These are phyloP conservation scores for Mycotypha africana DNA, from an alignment of 371 early-diverging fungal species.

Conservation along the genomic window DNA sequence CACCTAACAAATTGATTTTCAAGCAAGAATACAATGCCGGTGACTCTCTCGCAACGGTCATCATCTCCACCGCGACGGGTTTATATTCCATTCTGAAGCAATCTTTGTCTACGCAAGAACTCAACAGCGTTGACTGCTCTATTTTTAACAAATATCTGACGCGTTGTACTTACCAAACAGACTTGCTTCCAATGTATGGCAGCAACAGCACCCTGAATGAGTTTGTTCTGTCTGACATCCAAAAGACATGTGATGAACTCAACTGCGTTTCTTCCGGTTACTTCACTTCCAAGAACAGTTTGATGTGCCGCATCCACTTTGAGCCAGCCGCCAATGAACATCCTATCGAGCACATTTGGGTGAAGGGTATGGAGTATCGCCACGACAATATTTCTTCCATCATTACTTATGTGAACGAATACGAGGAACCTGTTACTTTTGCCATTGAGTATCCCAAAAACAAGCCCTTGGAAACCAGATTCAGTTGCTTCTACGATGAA, in stretches of 20 bases:
- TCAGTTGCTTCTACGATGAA: conserved; percentile 43
- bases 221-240: conserved; percentile 7
- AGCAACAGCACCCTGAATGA: conserved; percentile 16
- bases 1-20: conserved; percentile 40
- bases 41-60: conserved; percentile 18
- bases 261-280: conserved; percentile 14
- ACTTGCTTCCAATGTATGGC: conserved; percentile 25
- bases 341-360: conserved; percentile 13
- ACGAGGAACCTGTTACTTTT: conserved; percentile 27
- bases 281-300: conserved; percentile 29
- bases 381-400: conserved; percentile 12
- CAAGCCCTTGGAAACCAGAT: conserved; percentile 4
- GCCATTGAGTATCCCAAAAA: conserved; percentile 25
- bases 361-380: conserved; percentile 12
- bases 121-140: conserved; percentile 14
- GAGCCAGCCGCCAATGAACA: conserved; percentile 8
- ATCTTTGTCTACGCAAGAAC: conserved; percentile 19
- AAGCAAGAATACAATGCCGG: conserved; percentile 30
- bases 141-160: conserved; percentile 15
- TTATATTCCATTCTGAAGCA: conserved; percentile 14
- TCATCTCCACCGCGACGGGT: conserved; percentile 19
- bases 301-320: conserved; percentile 28
- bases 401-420: conserved; percentile 29
- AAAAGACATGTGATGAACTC: conserved; percentile 12
- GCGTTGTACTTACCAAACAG: conserved; percentile 25